A percentile compares a stretch with the other conserved stretches of the same genome.
phyloP scores from a whole-genome alignment of 2,329 filamentous ascomycete species.

The Tolypocladium ovalisporum region DNA sequence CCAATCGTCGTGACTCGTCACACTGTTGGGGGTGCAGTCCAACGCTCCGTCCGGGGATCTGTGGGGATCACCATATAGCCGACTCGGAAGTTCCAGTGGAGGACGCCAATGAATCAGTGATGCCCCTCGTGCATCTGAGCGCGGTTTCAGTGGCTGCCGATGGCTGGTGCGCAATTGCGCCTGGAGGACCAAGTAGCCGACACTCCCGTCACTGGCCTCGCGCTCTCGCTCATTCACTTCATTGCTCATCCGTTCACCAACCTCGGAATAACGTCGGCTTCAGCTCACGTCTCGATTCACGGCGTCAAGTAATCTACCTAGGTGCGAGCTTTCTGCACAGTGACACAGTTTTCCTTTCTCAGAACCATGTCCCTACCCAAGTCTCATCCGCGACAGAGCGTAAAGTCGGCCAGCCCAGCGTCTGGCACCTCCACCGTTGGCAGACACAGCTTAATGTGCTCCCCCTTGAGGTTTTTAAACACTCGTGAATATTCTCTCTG shows the following conservation, averaged over 20 bases:
- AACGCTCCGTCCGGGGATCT: neutral
- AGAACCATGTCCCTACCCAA: neutral
- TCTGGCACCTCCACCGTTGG: constrained; percentile 12
- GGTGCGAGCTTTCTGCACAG: neutral
- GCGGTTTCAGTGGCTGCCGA: neutral
- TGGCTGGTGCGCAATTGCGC: no score
- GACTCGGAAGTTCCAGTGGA: neutral
- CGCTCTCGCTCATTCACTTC: neutral
- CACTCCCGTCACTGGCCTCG: neutral
- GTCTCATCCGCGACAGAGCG: constrained; percentile 7
- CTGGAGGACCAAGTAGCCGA: neutral
- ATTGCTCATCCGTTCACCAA: no score
- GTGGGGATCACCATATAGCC: neutral
- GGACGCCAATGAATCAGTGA: no score
- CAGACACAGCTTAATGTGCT: constrained; percentile 17
- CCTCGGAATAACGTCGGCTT: no score
- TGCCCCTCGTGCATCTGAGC: no score
- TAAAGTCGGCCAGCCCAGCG: constrained; percentile 16
- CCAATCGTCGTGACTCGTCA: neutral
- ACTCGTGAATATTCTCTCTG: constrained; percentile 19
- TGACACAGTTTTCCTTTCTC: neutral
- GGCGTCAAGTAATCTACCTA: neutral
- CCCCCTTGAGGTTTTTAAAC: constrained; percentile 17
- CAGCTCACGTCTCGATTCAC: neutral
- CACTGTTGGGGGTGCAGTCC: neutral